phyloP scores from a whole-genome alignment of 1,284 basidiomycete genomes.

The Laetiporus sulphureus region DNA sequence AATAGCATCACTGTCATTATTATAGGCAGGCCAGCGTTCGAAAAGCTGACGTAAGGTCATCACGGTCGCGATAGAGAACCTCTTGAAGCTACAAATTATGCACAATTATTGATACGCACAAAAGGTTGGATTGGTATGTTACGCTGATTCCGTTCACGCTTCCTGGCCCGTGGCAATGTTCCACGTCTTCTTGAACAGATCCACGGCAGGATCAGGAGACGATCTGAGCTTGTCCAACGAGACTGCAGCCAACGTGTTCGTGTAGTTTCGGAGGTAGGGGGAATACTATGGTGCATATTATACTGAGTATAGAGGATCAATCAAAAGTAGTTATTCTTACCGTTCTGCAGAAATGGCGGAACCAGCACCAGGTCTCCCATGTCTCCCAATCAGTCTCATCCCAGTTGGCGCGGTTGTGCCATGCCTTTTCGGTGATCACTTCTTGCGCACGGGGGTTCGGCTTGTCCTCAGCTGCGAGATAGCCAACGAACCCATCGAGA shows the following conservation, averaged over 20 bases:
- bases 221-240: slow-evolving; percentile 56
- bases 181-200: slow-evolving; percentile 61
- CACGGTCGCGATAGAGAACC: too few species aligned
- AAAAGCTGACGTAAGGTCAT: too few species aligned
- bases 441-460: slow-evolving; percentile 40
- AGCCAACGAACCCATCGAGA: slow-evolving; percentile 65
- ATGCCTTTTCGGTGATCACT: slow-evolving; percentile 53
- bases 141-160: slow-evolving; percentile 11
- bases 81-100: slow-evolving; percentile 3
- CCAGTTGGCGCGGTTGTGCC: slow-evolving; percentile 68
- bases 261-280: slow-evolving; percentile 66
- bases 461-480: slow-evolving; percentile 40
- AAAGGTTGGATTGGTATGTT: slow-evolving; percentile 1
- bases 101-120: slow-evolving; percentile 4
- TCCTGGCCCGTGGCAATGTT: slow-evolving; percentile 60
- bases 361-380: slow-evolving; percentile 87
- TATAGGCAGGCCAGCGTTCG: too few species aligned
- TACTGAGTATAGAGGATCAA: too few species aligned
- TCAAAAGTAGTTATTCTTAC: too few species aligned
- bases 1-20: too few species aligned
- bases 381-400: slow-evolving; percentile 64
- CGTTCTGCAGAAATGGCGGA: slow-evolving; percentile 73
- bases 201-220: slow-evolving; percentile 47
- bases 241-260: slow-evolving; percentile 56
- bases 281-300: slow-evolving; percentile 61